Evolutionary conservation across 331 rosid species (phyloP), one percentile per base, ranked within the genome.

Genomic region (Rosa hybrid): DNA sequence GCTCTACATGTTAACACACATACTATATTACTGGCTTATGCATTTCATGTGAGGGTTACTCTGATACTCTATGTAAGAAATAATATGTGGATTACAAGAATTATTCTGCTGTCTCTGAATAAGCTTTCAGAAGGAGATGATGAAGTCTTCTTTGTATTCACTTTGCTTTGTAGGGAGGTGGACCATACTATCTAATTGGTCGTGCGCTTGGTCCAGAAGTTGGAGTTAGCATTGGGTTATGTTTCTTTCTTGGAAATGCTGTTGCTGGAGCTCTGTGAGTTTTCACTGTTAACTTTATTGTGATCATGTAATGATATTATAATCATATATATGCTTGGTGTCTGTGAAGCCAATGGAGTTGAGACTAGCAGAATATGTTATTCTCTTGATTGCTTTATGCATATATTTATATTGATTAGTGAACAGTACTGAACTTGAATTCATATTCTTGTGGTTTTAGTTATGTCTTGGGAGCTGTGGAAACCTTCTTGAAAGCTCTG

Each of bases 131-230:
- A 25, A 75, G 77, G n/a, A 18, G 62, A 51, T 60, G 46, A 63
- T 59, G 69, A 38, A 25, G 60, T 68, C 54, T 34, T 50, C 4
- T 38, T 74, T 78, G 76, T 64, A 30, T 76, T 65, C 74, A 67
- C 51, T 81, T 84, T 79, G 62, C 81, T 78, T 85, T 85, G 80
- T 84, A 96, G 99, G 99, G 99, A 81, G 99, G 99, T 77, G 99
- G 99, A 74, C 99, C 99, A 2, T 96, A 96, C 85, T 96, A 96
- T 89, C 99, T 96, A 78, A 96, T 96, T 60, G 99, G 99, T 65
- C 99, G 99, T 78, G 99, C 98, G 71, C 99, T 96, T 85, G 99
- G 99, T 85, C 99, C 99, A 80, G 99, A 96, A 88, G 99, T 96
- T 89, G 99, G 99, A 84, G 98, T 96, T 86, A 96, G 99, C 91